Evolutionary conservation across 2,329 filamentous ascomycete genomes (phyloP).

Genomic region (Talaromyces sp.): DNA sequence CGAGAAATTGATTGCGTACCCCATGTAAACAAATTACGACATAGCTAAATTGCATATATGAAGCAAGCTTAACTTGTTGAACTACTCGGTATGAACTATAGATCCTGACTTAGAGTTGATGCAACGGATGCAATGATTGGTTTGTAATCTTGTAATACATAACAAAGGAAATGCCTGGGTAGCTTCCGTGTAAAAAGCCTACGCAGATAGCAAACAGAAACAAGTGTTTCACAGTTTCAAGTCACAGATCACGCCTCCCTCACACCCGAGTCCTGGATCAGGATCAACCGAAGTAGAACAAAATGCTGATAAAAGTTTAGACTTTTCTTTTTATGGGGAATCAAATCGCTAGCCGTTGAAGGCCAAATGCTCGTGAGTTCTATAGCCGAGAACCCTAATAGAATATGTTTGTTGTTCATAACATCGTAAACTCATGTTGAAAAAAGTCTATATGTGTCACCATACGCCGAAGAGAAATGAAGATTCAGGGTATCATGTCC

Average conservation of each 20-base stretch:
- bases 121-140: background rate
- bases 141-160: conserved; percentile 12
- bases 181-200: background rate
- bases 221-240: background rate
- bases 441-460: conserved; percentile 44
- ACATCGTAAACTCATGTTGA: conserved; percentile 60
- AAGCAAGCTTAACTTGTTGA: background rate
- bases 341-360: conserved; percentile 56
- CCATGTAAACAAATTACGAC: background rate
- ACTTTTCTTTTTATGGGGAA: conserved; percentile 9
- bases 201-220: background rate
- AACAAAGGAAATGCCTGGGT: background rate
- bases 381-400: conserved; percentile 39
- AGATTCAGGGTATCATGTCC: conserved; percentile 22
- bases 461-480: conserved; percentile 32
- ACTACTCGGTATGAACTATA: background rate
- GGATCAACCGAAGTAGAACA: background rate
- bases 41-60: background rate
- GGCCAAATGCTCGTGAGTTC: conserved; percentile 53
- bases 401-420: conserved; percentile 53
- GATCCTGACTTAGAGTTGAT: background rate
- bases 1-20: background rate
- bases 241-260: conserved; percentile 7
- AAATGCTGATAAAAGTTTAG: background rate
- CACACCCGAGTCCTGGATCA: conserved; percentile 12